A percentile compares a stretch with the other conserved stretches of the same genome.
Evolutionary conservation across 345 rosid species (phyloP).

Genomic region (Hypericum androsaemum): DNA sequence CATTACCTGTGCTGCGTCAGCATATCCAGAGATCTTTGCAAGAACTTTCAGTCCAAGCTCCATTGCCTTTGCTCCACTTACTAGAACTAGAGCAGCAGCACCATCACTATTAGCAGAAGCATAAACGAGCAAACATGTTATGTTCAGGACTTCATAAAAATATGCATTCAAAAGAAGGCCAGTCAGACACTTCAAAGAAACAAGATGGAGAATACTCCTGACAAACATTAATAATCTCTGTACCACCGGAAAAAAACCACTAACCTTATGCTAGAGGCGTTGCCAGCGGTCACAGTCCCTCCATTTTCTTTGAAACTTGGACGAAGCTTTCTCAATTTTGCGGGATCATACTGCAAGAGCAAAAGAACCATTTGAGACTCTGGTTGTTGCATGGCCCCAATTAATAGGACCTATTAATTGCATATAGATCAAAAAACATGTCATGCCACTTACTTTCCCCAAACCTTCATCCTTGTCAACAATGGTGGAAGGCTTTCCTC

Average conservation of each 20-base stretch:
- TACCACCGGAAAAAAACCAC: background rate
- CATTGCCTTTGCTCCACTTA: slow-evolving; percentile 72
- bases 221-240: too few species aligned
- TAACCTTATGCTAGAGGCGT: slow-evolving; percentile 97
- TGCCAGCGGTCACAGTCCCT: slow-evolving; percentile 93
- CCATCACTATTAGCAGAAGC: slow-evolving; percentile 58
- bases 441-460: slow-evolving; percentile 55
- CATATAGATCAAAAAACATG: too few species aligned
- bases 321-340: slow-evolving; percentile 81
- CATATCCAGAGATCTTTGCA: slow-evolving; percentile 75
- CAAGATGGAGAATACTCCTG: background rate
- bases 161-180: too few species aligned
- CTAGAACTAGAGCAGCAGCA: slow-evolving; percentile 91
- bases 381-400: too few species aligned
- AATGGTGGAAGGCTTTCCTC: slow-evolving; percentile 72
- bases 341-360: slow-evolving; percentile 68
- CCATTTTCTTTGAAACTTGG: slow-evolving; percentile 92
- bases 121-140: slow-evolving; percentile 11
- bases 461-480: slow-evolving; percentile 91
- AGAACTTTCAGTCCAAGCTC: slow-evolving; percentile 72
- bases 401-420: too few species aligned
- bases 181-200: background rate
- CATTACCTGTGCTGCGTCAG: slow-evolving; percentile 94
- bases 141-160: slow-evolving; percentile 2
- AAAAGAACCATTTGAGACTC: slow-evolving; percentile 9